Percentiles rank a stretch among this genome's conserved stretches.
Conservation (phyloP, 164 flowering plant species). For the Buxus sempervirens region DNA sequence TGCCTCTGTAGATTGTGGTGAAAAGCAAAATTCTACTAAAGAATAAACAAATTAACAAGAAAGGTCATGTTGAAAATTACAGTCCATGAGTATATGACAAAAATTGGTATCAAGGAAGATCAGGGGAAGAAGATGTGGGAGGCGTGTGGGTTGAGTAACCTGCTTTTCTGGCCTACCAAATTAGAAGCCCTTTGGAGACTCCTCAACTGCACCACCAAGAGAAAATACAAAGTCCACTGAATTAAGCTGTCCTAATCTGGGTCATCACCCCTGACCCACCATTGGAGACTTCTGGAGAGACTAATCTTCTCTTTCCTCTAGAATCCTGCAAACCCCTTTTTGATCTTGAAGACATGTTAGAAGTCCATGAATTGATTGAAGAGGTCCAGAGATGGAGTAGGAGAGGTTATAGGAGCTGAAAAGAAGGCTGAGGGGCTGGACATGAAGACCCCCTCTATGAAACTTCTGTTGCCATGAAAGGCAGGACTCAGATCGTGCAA, state of each 20-base stretch:
- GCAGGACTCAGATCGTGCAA: conserved; percentile 46
- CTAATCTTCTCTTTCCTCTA: neutral
- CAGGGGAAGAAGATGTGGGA: neutral
- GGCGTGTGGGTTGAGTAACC: neutral
- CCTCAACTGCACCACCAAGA: neutral
- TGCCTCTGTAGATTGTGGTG: neutral
- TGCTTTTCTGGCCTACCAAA: neutral
- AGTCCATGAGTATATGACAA: neutral
- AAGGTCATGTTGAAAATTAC: neutral
- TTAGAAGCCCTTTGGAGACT: neutral
- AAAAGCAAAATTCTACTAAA: neutral
- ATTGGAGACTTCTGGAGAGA: no score
- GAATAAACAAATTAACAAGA: neutral
- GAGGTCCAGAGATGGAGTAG: conserved; percentile 42
- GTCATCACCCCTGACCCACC: no score
- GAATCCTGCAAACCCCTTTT: neutral
- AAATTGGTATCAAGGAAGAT: neutral
- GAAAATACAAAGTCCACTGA: neutral
- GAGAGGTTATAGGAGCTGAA: conserved; percentile 42
- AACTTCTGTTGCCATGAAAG: conserved; percentile 26
- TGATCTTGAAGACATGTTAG: conserved; percentile 10
- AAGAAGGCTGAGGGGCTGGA: conserved; percentile 46
- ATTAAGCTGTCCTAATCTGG: neutral
- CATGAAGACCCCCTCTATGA: conserved; percentile 26
- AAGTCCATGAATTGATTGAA: conserved; percentile 43